A percentile compares a stretch with the other conserved stretches of the same genome.
Evolutionary conservation across 139 green algal species (phyloP).

Genomic region (Closterium sp.): DNA sequence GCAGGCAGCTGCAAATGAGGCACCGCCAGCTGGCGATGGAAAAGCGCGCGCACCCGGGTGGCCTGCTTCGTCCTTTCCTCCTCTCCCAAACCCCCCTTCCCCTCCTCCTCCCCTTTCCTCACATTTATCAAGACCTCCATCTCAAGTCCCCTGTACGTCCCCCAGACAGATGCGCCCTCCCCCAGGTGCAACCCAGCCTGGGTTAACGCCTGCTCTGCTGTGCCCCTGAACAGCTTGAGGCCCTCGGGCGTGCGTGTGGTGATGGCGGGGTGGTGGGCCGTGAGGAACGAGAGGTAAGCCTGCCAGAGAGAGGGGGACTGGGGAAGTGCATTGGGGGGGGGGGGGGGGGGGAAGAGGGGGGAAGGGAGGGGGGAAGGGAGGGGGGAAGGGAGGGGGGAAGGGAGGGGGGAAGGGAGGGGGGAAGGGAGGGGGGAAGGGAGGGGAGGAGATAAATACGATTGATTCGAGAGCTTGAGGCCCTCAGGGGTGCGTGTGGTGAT

Average conservation of each 20-base stretch:
- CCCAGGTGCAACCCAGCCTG: conserved; percentile 35
- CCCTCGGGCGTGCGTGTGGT: conserved; percentile 10
- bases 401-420: too few relatives aligned
- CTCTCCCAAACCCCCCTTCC: too few relatives aligned
- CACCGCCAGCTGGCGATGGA: conserved; percentile 44
- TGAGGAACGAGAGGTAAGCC: conserved; percentile 38
- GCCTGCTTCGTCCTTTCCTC: conserved; percentile 44
- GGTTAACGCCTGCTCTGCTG: conserved; percentile 38
- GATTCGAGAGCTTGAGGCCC: too few relatives aligned
- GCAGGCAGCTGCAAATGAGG: conserved; percentile 28
- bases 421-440: too few relatives aligned
- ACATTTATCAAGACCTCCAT: conserved; percentile 17
- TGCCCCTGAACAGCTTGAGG: not conserved
- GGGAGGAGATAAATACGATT: too few relatives aligned
- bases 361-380: too few relatives aligned
- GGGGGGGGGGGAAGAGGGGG: too few relatives aligned
- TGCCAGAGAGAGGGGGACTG: conserved; percentile 46
- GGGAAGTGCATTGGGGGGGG: not conserved
- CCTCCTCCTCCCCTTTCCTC: not conserved
- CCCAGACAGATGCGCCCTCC: conserved; percentile 37
- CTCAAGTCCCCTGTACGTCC: conserved; percentile 39
- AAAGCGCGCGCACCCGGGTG: conserved; percentile 27
- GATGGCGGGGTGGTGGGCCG: conserved; percentile 30
- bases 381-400: too few relatives aligned
- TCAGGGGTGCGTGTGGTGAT: too few relatives aligned